Evolutionary conservation across 2,329 filamentous ascomycete genomes (phyloP).

Genomic region (Ilyonectria sp.): DNA sequence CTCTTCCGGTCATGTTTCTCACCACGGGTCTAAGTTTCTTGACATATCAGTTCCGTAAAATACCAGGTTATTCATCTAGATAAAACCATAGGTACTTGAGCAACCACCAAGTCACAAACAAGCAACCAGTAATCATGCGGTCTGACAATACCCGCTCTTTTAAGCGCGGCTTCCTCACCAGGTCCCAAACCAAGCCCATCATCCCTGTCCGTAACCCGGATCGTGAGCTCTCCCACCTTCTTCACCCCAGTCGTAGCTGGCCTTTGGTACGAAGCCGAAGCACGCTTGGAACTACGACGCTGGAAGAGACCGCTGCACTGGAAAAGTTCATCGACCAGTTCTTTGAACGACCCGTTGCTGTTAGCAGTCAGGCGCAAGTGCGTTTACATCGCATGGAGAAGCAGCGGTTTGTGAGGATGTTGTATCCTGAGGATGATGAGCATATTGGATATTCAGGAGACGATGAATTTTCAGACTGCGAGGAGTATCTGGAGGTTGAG

Average conservation of each 20-base stretch:
- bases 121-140: neutral
- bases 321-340: neutral
- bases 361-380: neutral
- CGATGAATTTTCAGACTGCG: neutral
- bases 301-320: neutral
- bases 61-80: neutral
- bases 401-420: neutral
- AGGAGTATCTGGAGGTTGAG: neutral
- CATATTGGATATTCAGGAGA: neutral
- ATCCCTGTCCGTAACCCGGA: slow-evolving; percentile 6
- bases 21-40: neutral
- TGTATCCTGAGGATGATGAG: neutral
- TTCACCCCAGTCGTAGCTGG: neutral
- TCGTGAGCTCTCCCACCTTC: neutral
- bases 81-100: too few species aligned
- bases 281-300: neutral
- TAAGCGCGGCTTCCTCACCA: too few species aligned
- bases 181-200: neutral
- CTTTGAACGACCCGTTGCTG: neutral
- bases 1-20: too few species aligned
- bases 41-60: neutral
- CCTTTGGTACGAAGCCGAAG: too few species aligned
- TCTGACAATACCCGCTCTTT: too few species aligned
- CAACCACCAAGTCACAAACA: neutral
- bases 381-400: neutral